These are phyloP conservation scores for Zygosaccharomyces pseudobailii DNA, from an alignment of 1,139 yeast genomes.

Conservation along the genomic window DNA sequence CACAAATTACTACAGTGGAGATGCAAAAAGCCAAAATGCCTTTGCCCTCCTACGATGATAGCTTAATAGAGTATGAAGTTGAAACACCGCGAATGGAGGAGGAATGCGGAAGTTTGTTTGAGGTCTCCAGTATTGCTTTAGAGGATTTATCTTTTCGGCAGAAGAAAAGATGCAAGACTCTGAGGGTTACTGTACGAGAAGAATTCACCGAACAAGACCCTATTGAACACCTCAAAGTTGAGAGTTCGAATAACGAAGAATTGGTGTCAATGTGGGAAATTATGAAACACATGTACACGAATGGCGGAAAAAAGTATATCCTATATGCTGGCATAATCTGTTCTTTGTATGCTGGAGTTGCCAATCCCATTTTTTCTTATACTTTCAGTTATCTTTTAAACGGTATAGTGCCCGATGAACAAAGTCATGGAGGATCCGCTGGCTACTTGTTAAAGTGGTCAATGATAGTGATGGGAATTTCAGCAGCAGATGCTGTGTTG, in stretches of 20 bases:
- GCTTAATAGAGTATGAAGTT: constrained; percentile 9
- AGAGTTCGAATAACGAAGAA: constrained; percentile 1
- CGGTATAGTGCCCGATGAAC: constrained; percentile 44
- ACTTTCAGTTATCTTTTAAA: constrained; percentile 64
- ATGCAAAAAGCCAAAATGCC: constrained; percentile 1
- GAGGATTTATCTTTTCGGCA: not conserved
- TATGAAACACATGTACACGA: constrained; percentile 36
- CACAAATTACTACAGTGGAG: constrained; percentile 11
- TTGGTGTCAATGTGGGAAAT: constrained; percentile 36
- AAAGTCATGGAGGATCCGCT: constrained; percentile 33
- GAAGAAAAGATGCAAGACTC: constrained; percentile 1
- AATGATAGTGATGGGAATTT: constrained; percentile 51
- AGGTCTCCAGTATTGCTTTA: constrained; percentile 4
- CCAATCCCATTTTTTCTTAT: constrained; percentile 74
- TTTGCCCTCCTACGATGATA: constrained; percentile 2
- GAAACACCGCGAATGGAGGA: constrained; percentile 11
- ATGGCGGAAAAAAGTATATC: constrained; percentile 37
- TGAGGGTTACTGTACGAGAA: constrained; percentile 1
- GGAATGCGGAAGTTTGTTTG: constrained; percentile 4
- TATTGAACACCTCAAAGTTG: constrained; percentile 8
- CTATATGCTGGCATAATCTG: constrained; percentile 49
- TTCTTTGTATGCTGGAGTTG: constrained; percentile 54
- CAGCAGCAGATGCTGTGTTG: constrained; percentile 56
- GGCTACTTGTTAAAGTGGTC: constrained; percentile 59
- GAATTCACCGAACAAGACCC: not conserved